Conservation (phyloP, 768 basidiomycete genomes). For the Pleurotus platypus region DNA sequence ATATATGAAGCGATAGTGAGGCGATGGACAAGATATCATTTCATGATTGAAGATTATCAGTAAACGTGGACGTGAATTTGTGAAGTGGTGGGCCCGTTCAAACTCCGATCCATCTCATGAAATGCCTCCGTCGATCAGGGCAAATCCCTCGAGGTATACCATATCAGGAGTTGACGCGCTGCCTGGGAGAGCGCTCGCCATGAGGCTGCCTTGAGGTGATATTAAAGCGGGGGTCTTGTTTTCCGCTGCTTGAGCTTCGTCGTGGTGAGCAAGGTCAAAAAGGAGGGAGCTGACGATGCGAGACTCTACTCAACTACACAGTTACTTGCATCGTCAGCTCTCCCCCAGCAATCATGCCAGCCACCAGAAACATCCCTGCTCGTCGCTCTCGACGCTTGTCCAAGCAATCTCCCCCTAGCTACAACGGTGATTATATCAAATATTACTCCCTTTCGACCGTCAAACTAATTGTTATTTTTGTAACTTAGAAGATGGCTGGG, state of each 20-base stretch:
- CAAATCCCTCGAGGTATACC: constrained; percentile 1
- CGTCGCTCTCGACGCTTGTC: constrained; percentile 45
- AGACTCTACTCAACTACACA: background rate
- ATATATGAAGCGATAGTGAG: too few species aligned
- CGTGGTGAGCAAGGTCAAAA: constrained; percentile 7
- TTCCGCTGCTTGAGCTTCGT: constrained; percentile 3
- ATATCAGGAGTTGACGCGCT: background rate
- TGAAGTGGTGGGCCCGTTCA: constrained; percentile 2
- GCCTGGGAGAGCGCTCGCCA: background rate
- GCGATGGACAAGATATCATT: too few species aligned
- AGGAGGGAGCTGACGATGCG: constrained; percentile 2
- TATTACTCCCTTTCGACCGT: background rate
- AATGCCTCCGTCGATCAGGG: constrained; percentile 6
- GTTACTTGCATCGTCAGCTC: constrained; percentile 1
- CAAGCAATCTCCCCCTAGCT: constrained; percentile 28
- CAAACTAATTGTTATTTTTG: background rate
- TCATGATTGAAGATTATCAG: background rate
- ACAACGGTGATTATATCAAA: constrained; percentile 22
- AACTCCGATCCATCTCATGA: background rate
- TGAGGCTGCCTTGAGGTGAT: constrained; percentile 8
- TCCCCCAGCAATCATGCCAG: constrained; percentile 9
- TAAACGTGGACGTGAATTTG: constrained; percentile 6
- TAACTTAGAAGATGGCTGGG: constrained; percentile 2
- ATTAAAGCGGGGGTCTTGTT: constrained; percentile 10
- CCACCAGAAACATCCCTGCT: constrained; percentile 13